Evolutionary conservation across 208 protist genomes (phyloP).

Genomic region (Trypanosoma grayi): DNA sequence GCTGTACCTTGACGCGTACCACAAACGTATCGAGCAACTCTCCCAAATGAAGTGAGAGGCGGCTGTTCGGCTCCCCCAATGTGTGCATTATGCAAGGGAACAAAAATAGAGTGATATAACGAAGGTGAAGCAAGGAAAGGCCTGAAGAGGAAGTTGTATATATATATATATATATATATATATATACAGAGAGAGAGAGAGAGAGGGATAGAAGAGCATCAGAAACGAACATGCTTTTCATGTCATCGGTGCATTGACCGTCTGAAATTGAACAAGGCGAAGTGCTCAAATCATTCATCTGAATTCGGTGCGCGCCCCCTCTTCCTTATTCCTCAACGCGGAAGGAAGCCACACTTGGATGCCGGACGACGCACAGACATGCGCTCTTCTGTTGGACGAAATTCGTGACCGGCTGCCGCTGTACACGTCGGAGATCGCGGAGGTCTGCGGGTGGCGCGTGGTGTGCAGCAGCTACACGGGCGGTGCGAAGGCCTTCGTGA

Average conservation of each 20-base stretch:
- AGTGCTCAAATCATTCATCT: too few species aligned
- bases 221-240: neutral
- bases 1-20: constrained; percentile 68
- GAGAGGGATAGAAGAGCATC: neutral
- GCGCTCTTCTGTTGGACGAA: constrained; percentile 25
- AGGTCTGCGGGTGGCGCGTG: neutral
- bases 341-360: constrained; percentile 3
- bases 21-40: constrained; percentile 49
- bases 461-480: constrained; percentile 21
- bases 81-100: too few species aligned
- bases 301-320: neutral
- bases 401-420: constrained; percentile 44
- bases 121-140: neutral
- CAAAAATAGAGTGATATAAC: too few species aligned
- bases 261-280: too few species aligned
- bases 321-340: neutral
- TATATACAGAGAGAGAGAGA: too few species aligned
- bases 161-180: too few species aligned
- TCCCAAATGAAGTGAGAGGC: constrained; percentile 22
- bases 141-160: neutral
- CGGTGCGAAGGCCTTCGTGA: constrained; percentile 32
- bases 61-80: too few species aligned
- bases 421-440: constrained; percentile 22
- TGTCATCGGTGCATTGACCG: neutral
- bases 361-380: constrained; percentile 14